These are phyloP conservation scores for Hibiscus trionum DNA, from an alignment of 345 rosid genomes.

Conservation along the genomic window DNA sequence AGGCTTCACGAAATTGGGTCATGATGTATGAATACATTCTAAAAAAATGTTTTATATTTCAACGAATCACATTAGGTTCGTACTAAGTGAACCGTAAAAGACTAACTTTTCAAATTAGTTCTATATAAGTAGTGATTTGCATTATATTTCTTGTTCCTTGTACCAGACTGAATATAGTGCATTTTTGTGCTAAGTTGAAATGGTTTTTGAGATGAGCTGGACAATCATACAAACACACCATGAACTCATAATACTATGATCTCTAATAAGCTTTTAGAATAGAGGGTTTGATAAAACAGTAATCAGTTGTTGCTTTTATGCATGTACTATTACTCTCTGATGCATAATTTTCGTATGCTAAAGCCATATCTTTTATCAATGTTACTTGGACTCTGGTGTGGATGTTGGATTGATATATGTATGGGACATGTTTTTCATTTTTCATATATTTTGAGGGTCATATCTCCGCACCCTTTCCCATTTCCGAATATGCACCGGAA, in stretches of 20 bases:
- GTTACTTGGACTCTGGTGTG: too few relatives aligned
- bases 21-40: too few relatives aligned
- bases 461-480: neutral
- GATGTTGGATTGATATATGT: neutral
- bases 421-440: neutral
- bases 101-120: neutral
- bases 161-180: neutral
- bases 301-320: neutral
- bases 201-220: neutral
- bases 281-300: neutral
- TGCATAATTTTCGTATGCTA: too few relatives aligned
- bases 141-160: neutral
- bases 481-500: neutral
- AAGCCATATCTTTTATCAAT: too few relatives aligned
- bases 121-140: neutral
- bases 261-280: neutral
- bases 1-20: neutral
- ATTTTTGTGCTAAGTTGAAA: neutral
- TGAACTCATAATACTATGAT: neutral
- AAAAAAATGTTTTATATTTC: neutral
- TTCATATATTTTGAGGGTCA: neutral
- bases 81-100: neutral
- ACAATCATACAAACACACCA: neutral
- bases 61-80: neutral
- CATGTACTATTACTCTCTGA: neutral